These are phyloP conservation scores for Xerocomellus amylosporus DNA, from an alignment of 768 basidiomycete species.

Conservation along the genomic window DNA sequence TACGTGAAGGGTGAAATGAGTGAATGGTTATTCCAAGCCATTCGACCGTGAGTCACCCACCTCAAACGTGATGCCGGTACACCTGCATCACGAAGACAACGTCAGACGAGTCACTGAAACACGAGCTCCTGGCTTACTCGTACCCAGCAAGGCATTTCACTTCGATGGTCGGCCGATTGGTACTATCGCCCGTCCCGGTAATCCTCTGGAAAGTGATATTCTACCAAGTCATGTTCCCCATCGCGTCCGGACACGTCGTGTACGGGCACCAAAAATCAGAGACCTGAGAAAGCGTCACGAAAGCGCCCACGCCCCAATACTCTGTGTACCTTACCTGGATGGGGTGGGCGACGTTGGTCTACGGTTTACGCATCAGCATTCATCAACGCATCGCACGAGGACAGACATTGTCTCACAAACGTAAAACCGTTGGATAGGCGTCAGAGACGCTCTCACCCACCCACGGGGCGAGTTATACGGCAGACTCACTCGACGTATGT, in stretches of 20 bases:
- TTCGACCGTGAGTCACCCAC: background rate
- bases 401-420: slow-evolving; percentile 1
- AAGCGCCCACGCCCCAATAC: background rate
- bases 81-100: background rate
- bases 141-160: background rate
- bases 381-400: background rate
- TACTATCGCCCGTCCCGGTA: slow-evolving; percentile 6
- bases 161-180: background rate
- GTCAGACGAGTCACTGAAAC: background rate
- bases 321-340: slow-evolving; percentile 8
- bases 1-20: background rate
- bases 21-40: too few relatives aligned
- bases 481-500: slow-evolving; percentile 12
- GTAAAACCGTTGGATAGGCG: slow-evolving; percentile 1
- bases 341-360: slow-evolving; percentile 4
- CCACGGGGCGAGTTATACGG: background rate
- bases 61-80: slow-evolving; percentile 7
- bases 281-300: background rate
- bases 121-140: background rate
- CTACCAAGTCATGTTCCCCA: slow-evolving; percentile 5
- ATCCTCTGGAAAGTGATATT: slow-evolving; percentile 8
- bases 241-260: background rate
- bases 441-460: background rate
- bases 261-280: slow-evolving; percentile 9
- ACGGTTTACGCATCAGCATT: background rate